Evolutionary conservation across 2,329 filamentous ascomycete genomes (phyloP).

Genomic region (Diaporthe nobilis): DNA sequence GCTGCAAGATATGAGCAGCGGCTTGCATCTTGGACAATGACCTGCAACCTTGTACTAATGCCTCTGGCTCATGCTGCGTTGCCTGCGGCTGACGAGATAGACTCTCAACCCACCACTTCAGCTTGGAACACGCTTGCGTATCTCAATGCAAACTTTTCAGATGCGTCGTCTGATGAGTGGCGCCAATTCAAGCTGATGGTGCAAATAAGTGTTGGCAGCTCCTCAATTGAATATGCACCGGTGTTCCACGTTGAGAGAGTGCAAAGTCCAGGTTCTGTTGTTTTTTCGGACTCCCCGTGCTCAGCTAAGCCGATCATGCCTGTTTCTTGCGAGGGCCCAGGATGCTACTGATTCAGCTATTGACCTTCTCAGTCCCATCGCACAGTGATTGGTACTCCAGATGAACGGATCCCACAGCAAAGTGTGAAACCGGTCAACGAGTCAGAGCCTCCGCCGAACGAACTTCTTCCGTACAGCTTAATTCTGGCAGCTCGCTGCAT

Average conservation of each 20-base stretch:
- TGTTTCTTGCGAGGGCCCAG: not conserved
- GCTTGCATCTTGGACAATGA: not conserved
- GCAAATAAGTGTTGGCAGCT: not conserved
- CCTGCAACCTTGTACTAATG: not conserved
- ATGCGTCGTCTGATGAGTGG: not conserved
- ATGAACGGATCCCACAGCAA: not conserved
- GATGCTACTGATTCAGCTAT: constrained; percentile 8
- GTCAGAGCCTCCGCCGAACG: not conserved
- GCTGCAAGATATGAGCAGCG: not conserved
- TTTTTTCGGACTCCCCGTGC: not conserved
- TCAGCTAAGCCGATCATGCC: constrained; percentile 1
- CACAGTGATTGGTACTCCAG: not conserved
- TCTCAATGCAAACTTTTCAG: not conserved
- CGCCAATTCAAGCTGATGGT: no score
- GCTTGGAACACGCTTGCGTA: not conserved
- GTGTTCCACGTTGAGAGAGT: no score
- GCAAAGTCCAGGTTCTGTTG: not conserved
- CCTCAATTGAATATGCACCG: not conserved
- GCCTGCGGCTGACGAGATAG: not conserved
- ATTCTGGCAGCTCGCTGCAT: not conserved
- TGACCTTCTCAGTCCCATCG: not conserved
- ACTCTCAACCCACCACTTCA: not conserved
- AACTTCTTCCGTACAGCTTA: not conserved
- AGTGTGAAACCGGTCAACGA: constrained; percentile 8
- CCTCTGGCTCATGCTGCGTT: not conserved